Base-by-base conservation (phyloP, 768 basidiomycete genomes). In the Lanmaoa rubissima region DNA sequence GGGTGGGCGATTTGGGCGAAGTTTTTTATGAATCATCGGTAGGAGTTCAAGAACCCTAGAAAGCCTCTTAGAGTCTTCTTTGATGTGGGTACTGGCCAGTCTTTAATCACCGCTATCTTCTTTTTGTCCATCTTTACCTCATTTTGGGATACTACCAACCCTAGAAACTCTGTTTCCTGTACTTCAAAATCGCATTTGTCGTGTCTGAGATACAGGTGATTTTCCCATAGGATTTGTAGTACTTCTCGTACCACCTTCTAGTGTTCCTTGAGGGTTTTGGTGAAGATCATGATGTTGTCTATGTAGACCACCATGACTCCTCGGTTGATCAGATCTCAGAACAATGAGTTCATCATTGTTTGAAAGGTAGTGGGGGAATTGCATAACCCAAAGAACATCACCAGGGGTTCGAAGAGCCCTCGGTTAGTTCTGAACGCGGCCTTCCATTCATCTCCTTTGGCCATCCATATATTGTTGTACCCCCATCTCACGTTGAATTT, bases 251-350 rank as follows among this genome's bases (percentile, higher is more conserved):
- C 35, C 1, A 61, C 32, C 5, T 3, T 1, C 38, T 2, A 1
- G 54, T 78, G 75, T 1, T 77, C 68, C 0, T 73, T 57, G 3
- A 67, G 67, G 0, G 53, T 58, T 32, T 51, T 40, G 0, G 71
- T 74, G 49, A 66, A 78, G 0, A 77, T 65, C 0, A 78, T 67
- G 2, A 79, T 78, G 45, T 79, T 71, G 45, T 79, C 74, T 10
- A 79, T 76, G 46, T 21, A 21, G 21, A 21, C 21, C 1, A 21
- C 21, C 21, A 21, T 2, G 21, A 21, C 21, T 21, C 21, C 58
- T 12, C n/a, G 0, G 2, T 31, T 35, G 9, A 59, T 43, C 3
- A 68, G 58, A 13, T 65, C 54, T 0, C 46, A 12, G 31, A 71
- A 61, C 3, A 67, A 10, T 10, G 52, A 31, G 26, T 73, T 63